Base-by-base conservation (phyloP, 495 filamentous ascomycete genomes). In the Thermothielavioides terrestris region DNA sequence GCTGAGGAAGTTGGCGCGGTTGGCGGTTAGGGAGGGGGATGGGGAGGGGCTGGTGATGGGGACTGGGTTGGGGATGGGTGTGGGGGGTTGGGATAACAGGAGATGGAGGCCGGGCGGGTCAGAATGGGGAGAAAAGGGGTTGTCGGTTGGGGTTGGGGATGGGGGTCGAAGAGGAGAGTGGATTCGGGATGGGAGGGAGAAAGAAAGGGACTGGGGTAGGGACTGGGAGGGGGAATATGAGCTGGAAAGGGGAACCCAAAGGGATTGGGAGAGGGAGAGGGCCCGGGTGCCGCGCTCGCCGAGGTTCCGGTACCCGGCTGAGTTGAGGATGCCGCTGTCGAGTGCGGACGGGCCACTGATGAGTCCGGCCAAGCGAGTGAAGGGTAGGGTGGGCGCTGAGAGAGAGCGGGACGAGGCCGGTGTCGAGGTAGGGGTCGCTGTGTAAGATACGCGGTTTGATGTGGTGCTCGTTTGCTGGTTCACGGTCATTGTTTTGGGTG, bases 1-100 rank as follows among this genome's bases (percentile, higher is more conserved):
- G 17, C 58, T 63, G 32, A 41, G 54, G 3, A 68, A 59, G 39
- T 31, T 68, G 22, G 53, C 37, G 18, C 11, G 49, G 46, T 31
- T 63, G 42, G 30, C 52, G 8, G 28, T 31, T 11, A 11, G 34
- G 0, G 36, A 37, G 37, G 14, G 2, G 20, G 35, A 34, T 21
- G 23, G 25, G 26, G 27, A 34, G 37, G 37, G 20, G 38, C 27
- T 21, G 23, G 7, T 12, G 11, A 23, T 22, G 23, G 41, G 14
- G 20, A 4, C n/a, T n/a, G n/a, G 27, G 23, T 10, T 14, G 22
- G 40, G 8, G 2, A 23, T 25, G 43, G 6, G 18, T 21, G 30
- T 32, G 28, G 18, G 1, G 47, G 2, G n/a, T n/a, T n/a, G n/a
- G n/a, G n/a, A n/a, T n/a, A n/a, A n/a, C n/a, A n/a, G n/a, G n/a